Percentiles rank a stretch among this genome's conserved stretches.
Conservation (phyloP, 345 rosid species). For the Arabis alpina region DNA sequence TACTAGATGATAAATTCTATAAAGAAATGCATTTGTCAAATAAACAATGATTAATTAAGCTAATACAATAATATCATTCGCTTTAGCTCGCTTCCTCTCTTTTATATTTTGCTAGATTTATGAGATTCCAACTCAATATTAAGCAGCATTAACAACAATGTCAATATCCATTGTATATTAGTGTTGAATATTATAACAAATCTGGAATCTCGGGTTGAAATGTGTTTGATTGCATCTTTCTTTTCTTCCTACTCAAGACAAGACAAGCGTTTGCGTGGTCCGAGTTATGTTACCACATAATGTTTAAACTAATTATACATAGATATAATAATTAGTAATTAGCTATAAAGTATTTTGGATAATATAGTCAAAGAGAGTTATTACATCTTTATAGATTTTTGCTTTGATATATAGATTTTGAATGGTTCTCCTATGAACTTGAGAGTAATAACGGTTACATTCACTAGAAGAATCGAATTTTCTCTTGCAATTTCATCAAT, state of each 20-base stretch:
- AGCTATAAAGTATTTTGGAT: conserved; percentile 2
- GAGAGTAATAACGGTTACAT: conserved; percentile 19
- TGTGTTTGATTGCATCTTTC: neutral
- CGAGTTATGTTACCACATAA: neutral
- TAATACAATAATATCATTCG: no score
- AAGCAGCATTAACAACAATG: no score
- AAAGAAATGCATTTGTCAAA: no score
- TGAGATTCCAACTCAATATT: no score
- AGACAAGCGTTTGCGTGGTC: conserved; percentile 2
- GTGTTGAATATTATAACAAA: no score
- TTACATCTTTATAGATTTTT: neutral
- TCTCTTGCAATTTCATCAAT: conserved; percentile 4
- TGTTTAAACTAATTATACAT: neutral
- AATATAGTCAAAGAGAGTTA: conserved; percentile 7
- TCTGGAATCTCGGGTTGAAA: no score
- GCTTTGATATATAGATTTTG: neutral
- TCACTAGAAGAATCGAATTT: neutral
- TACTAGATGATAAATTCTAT: no score
- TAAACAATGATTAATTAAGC: no score
- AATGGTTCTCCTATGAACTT: conserved; percentile 5
- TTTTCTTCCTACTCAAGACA: neutral
- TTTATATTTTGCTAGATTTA: no score
- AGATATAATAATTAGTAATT: neutral
- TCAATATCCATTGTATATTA: no score
- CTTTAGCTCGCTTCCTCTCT: no score